Base-by-base conservation (phyloP, 2,329 filamentous ascomycete genomes). In the Colletotrichum theobromicola region DNA sequence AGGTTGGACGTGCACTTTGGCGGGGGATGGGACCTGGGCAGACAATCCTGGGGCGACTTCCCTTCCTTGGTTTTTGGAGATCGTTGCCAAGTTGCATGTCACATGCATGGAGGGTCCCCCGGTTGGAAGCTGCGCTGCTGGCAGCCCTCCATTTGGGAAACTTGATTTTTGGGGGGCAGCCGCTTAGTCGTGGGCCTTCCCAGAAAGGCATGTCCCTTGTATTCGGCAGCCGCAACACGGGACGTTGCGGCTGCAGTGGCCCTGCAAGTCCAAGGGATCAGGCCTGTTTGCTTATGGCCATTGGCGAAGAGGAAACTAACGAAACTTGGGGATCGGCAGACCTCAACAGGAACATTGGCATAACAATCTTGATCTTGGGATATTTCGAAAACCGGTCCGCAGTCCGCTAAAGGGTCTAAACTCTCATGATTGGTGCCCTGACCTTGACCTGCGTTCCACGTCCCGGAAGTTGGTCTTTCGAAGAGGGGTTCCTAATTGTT, bases 31-130 rank as follows among this genome's bases (percentile, higher is more conserved):
- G 42, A 50, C 70, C 68, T 74, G 42, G 42, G 42, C 42, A 50
- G 42, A 50, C 42, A 50, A 50, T n/a, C 30, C 30, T 60, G 61
- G 53, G 61, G 68, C 68, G 62, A 63, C 46, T 72, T 74, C 72
- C 68, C 63, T 72, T 75, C 68, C 68, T 72, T 72, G 72, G 72
- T 75, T 72, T 72, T 75, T 72, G 72, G 72, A 58, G 72, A 58
- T 58, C 32, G 68, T 72, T 50, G 72, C 72, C 72, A 72, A 75
- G 68, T 72, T 75, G 57, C 63, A 67, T 67, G 62, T 75, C 68
- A 63, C 68, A 72, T 75, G 72, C 62, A 72, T 50, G 72, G 63
- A 75, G 68, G 72, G 72, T 63, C 72, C 68, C 69, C 55, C 30
- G 34, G 57, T 67, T 75, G 42, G 42, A 50, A 21, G 42, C n/a